These are phyloP conservation scores for Geotrichum ghanense DNA, from an alignment of 805 yeast species.

Conservation along the genomic window DNA sequence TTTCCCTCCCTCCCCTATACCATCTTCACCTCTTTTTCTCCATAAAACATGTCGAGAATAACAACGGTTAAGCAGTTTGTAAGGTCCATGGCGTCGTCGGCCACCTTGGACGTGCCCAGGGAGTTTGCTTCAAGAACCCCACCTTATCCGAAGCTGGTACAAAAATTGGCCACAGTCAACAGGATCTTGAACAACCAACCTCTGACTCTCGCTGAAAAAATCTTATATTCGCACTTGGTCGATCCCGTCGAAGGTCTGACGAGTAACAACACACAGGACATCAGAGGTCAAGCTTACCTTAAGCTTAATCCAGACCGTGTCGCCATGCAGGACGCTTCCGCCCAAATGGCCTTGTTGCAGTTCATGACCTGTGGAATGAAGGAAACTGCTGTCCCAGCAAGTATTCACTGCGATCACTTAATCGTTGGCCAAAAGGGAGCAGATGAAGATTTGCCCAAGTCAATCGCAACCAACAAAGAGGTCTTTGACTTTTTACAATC, in stretches of 20 bases:
- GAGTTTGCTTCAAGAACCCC: conserved; percentile 68
- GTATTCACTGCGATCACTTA: conserved; percentile 96
- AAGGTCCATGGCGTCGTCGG: not conserved
- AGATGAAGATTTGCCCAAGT: conserved; percentile 63
- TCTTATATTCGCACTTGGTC: conserved; percentile 83
- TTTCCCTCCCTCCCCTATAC: not conserved
- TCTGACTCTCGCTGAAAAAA: conserved; percentile 88
- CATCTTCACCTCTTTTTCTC: not conserved
- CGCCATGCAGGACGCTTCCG: conserved; percentile 99
- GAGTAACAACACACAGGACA: conserved; percentile 36
- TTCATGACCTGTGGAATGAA: conserved; percentile 95
- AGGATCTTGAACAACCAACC: conserved; percentile 58
- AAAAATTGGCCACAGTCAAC: conserved; percentile 53
- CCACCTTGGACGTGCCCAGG: conserved; percentile 33
- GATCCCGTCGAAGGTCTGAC: conserved; percentile 71
- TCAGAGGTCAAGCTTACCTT: conserved; percentile 82
- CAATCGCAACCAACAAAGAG: conserved; percentile 81
- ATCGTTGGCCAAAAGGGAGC: conserved; percentile 96
- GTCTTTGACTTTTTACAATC: conserved; percentile 90
- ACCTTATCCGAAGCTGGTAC: conserved; percentile 68
- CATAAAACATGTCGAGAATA: not conserved
- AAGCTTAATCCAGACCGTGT: conserved; percentile 95
- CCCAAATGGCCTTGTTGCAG: conserved; percentile 97
- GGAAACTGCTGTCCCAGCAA: conserved; percentile 81
- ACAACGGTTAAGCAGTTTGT: not conserved